These are phyloP conservation scores for Aspergillus sp. DNA, from an alignment of 2,329 filamentous ascomycete genomes.

Conservation along the genomic window DNA sequence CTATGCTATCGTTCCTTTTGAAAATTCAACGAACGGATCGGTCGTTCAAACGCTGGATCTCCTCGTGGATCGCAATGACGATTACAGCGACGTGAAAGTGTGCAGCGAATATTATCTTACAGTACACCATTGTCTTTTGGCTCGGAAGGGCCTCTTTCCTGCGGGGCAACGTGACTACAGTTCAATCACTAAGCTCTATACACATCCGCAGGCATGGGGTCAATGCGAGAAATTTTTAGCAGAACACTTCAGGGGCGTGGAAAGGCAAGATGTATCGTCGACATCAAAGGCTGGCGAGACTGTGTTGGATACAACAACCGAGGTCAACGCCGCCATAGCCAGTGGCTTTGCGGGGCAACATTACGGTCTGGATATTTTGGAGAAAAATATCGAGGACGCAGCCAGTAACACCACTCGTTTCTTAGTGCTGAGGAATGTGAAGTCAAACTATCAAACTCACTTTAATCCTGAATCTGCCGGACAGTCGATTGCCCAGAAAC, in stretches of 20 bases:
- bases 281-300: conserved; percentile 84
- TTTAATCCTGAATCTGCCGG: conserved; percentile 20
- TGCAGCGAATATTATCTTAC: conserved; percentile 82
- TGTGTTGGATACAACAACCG: conserved; percentile 57
- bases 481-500: conserved; percentile 3
- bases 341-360: conserved; percentile 70
- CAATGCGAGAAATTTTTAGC: conserved; percentile 79
- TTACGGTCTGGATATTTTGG: conserved; percentile 67
- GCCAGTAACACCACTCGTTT: conserved; percentile 50
- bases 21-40: conserved; percentile 92
- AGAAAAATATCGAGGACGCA: conserved; percentile 48
- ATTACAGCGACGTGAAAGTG: conserved; percentile 69
- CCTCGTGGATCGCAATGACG: conserved; percentile 69
- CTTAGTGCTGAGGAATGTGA: conserved; percentile 42
- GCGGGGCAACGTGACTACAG: conserved; percentile 40
- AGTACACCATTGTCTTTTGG: conserved; percentile 85
- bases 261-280: conserved; percentile 78
- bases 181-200: conserved; percentile 76
- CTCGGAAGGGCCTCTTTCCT: conserved; percentile 28
- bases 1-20: conserved; percentile 86
- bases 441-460: conserved; percentile 24
- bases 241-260: conserved; percentile 67
- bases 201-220: conserved; percentile 92
- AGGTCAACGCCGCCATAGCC: conserved; percentile 73
- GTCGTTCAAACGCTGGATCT: conserved; percentile 89